A percentile compares a stretch with the other conserved stretches of the same genome.
phyloP scores from a whole-genome alignment of 495 filamentous ascomycete species.

The Annulohypoxylon nitens region DNA sequence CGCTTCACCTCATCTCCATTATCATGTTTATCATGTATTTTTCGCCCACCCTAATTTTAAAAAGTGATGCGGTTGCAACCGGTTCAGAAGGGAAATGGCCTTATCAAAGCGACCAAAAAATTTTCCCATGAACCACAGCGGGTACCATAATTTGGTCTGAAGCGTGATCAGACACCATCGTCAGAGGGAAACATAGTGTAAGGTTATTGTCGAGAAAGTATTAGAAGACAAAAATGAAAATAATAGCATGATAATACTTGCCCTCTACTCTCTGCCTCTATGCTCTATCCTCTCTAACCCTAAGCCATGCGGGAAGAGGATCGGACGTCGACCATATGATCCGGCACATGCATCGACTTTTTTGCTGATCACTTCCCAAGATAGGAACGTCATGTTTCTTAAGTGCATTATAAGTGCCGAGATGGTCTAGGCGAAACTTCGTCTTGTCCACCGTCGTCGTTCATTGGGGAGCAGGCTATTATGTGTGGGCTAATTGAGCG shows the following conservation, averaged over 20 bases:
- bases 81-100: slow-evolving; percentile 21
- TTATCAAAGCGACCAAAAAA: slow-evolving; percentile 20
- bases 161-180: slow-evolving; percentile 25
- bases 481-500: slow-evolving; percentile 42
- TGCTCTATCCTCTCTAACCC: neutral
- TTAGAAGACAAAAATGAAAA: slow-evolving; percentile 16
- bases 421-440: slow-evolving; percentile 42
- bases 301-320: slow-evolving; percentile 39
- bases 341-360: slow-evolving; percentile 47
- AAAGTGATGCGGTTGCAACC: slow-evolving; percentile 42
- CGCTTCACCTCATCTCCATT: slow-evolving; percentile 39
- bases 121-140: slow-evolving; percentile 15
- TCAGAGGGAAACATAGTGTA: slow-evolving; percentile 33
- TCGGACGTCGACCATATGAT: slow-evolving; percentile 48
- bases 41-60: slow-evolving; percentile 43
- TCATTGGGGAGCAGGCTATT: slow-evolving; percentile 48
- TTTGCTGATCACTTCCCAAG: slow-evolving; percentile 45
- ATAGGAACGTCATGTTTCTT: slow-evolving; percentile 49
- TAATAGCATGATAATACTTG: neutral
- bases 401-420: slow-evolving; percentile 51
- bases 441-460: slow-evolving; percentile 38
- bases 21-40: slow-evolving; percentile 20
- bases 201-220: slow-evolving; percentile 6
- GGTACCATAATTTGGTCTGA: slow-evolving; percentile 35
- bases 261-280: neutral